phyloP scores from a whole-genome alignment of 257 asterid species.

The Phtheirospermum japonicum region DNA sequence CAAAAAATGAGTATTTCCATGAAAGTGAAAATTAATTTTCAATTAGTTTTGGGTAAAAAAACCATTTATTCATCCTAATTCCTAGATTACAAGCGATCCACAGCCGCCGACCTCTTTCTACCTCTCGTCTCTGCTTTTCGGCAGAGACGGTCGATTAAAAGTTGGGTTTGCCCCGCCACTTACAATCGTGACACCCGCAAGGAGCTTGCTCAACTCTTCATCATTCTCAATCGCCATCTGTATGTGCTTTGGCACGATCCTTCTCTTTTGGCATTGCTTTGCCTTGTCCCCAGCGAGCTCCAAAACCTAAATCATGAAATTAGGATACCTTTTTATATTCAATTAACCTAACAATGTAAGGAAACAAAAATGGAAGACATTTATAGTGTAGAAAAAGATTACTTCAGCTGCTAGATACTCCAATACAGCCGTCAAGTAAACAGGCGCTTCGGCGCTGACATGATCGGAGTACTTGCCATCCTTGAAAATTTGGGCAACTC shows the following conservation, averaged over 20 bases:
- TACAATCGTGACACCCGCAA: constrained; percentile 39
- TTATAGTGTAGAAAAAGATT: not conserved
- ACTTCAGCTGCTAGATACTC: constrained; percentile 42
- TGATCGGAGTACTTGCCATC: constrained; percentile 32
- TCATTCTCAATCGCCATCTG: constrained; percentile 41
- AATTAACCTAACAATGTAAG: not conserved
- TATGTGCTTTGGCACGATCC: constrained; percentile 41
- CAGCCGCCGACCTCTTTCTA: constrained; percentile 25
- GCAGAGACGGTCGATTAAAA: constrained; percentile 33
- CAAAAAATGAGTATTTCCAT: constrained; percentile 3
- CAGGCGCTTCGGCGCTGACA: constrained; percentile 32
- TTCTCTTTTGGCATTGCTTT: constrained; percentile 26
- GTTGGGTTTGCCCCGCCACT: constrained; percentile 34
- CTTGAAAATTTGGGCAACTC: constrained; percentile 32
- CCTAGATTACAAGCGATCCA: constrained; percentile 23
- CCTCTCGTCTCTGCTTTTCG: constrained; percentile 23
- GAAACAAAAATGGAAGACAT: not conserved
- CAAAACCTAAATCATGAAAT: constrained; percentile 34
- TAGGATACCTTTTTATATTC: not conserved
- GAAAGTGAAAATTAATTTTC: not conserved
- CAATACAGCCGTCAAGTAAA: constrained; percentile 39
- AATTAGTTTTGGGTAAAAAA: not conserved
- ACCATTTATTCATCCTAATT: not conserved
- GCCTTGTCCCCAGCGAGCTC: constrained; percentile 47
- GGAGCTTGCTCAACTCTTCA: constrained; percentile 35